Evolutionary conservation across 345 rosid species (phyloP).

Genomic region (Citrus maxima): DNA sequence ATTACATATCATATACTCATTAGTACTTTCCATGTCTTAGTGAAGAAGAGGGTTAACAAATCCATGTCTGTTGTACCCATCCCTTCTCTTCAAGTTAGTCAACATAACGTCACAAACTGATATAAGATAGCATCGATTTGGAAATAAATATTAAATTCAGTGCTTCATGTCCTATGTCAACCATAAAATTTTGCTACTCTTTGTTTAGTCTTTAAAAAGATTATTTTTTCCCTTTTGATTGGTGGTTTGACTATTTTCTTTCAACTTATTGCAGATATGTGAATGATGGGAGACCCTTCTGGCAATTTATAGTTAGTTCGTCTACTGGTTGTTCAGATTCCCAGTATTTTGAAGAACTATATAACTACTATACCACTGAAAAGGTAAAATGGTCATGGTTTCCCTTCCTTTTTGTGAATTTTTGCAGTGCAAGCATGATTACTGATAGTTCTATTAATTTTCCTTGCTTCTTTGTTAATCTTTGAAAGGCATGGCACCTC

Average conservation of each 20-base stretch:
- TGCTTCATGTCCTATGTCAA: background rate
- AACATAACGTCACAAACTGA: background rate
- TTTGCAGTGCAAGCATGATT: background rate
- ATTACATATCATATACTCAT: background rate
- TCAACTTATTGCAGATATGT: conserved; percentile 60
- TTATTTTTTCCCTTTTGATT: background rate
- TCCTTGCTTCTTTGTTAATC: background rate
- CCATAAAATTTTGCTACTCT: background rate
- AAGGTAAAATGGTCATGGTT: conserved; percentile 40
- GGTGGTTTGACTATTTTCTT: background rate
- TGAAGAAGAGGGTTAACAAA: background rate
- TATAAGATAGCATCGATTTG: background rate
- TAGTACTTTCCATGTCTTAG: background rate
- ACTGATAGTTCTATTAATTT: background rate
- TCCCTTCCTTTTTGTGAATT: background rate
- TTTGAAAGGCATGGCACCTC: conserved; percentile 89
- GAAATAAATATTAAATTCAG: background rate
- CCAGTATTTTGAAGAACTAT: conserved; percentile 91
- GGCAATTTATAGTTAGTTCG: conserved; percentile 87
- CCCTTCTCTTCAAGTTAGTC: background rate
- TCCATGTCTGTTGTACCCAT: background rate
- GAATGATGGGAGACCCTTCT: conserved; percentile 89
- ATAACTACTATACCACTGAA: conserved; percentile 75
- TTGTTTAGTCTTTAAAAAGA: background rate
- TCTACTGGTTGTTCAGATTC: conserved; percentile 91